These are phyloP conservation scores for Penicillium paradoxum DNA, from an alignment of 495 filamentous ascomycete species.

Conservation along the genomic window DNA sequence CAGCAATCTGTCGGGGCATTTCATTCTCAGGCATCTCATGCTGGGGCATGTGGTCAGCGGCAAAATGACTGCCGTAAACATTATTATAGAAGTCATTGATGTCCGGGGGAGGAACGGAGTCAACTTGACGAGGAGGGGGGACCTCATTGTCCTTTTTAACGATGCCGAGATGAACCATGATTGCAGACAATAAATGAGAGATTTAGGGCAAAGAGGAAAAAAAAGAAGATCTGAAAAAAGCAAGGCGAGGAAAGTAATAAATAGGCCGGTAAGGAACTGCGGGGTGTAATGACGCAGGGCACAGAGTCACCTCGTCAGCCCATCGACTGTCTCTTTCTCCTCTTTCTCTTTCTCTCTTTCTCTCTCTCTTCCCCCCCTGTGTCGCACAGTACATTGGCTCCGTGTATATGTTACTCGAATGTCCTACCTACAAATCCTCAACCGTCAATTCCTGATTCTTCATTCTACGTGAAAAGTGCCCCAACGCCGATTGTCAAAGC, in stretches of 20 bases:
- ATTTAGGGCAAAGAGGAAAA: not conserved
- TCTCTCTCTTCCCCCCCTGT: too few relatives aligned
- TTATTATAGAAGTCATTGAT: slow-evolving; percentile 61
- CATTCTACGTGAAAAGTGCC: not conserved
- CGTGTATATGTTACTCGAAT: too few relatives aligned
- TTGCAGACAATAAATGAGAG: slow-evolving; percentile 1
- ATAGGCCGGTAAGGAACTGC: too few relatives aligned
- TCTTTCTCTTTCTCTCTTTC: too few relatives aligned
- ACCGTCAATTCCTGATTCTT: too few relatives aligned
- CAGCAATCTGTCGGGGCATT: slow-evolving; percentile 86
- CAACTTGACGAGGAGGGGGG: slow-evolving; percentile 23
- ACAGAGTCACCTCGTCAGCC: too few relatives aligned
- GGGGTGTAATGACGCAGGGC: too few relatives aligned
- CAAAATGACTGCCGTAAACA: slow-evolving; percentile 82
- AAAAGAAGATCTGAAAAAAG: not conserved
- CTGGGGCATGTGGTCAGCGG: slow-evolving; percentile 68
- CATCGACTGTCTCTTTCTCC: too few relatives aligned
- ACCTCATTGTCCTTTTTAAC: slow-evolving; percentile 33
- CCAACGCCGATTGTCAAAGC: slow-evolving; percentile 6
- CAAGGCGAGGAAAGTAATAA: too few relatives aligned
- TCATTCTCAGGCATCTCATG: slow-evolving; percentile 85
- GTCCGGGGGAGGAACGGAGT: slow-evolving; percentile 25
- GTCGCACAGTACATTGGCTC: too few relatives aligned
- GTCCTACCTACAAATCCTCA: too few relatives aligned
- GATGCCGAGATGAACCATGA: slow-evolving; percentile 37